Evolutionary conservation across 805 yeast species (phyloP).

Genomic region (Cyberlindnera mrakii): DNA sequence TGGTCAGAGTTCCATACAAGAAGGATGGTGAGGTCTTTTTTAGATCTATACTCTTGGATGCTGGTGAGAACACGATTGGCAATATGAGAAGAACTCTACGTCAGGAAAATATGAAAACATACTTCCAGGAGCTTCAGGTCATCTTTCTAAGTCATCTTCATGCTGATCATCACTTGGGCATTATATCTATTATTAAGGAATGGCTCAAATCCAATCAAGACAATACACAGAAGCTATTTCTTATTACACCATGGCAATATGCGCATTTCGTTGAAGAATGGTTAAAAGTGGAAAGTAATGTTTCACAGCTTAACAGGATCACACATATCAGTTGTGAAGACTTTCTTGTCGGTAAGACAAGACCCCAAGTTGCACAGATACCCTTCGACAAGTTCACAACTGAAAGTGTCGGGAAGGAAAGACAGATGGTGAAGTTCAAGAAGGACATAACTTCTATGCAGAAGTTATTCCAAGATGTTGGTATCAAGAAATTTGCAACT

Average conservation of each 20-base stretch:
- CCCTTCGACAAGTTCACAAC: conserved; percentile 19
- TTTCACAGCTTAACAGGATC: conserved; percentile 35
- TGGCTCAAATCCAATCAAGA: conserved; percentile 49
- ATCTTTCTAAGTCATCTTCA: conserved; percentile 85
- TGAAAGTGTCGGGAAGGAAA: neutral
- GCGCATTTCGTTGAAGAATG: conserved; percentile 65
- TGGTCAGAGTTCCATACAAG: conserved; percentile 61
- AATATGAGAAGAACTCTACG: conserved; percentile 59
- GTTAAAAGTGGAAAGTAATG: conserved; percentile 39
- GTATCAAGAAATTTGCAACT: conserved; percentile 42
- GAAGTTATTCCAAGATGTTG: conserved; percentile 35
- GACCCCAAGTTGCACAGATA: conserved; percentile 27
- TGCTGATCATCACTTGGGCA: conserved; percentile 95
- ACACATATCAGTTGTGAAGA: conserved; percentile 56
- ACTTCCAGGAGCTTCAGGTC: conserved; percentile 56
- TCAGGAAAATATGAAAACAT: conserved; percentile 31
- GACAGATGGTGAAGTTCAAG: neutral
- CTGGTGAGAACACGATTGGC: conserved; percentile 93
- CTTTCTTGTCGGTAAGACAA: conserved; percentile 35
- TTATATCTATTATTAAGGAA: conserved; percentile 57
- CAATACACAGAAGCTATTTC: conserved; percentile 37
- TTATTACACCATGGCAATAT: conserved; percentile 75
- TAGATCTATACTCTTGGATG: conserved; percentile 66
- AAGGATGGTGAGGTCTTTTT: conserved; percentile 20
- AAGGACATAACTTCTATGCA: conserved; percentile 26